Evolutionary conservation across 305 asterid genomes (phyloP), one percentile per base, ranked within the genome.

Genomic region (Caryopteris hybrid): DNA sequence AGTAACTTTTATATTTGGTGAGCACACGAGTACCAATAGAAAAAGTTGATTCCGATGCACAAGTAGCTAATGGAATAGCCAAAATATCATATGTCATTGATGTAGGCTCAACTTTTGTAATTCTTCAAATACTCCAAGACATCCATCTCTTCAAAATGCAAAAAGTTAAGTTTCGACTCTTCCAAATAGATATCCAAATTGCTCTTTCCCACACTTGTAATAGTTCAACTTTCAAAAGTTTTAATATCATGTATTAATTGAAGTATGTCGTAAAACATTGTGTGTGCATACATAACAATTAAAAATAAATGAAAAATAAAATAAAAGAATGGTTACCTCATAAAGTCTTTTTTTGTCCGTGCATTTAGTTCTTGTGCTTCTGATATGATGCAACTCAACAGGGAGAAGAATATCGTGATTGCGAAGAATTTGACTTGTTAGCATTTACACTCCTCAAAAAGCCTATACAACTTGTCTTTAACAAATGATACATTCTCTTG

Each of bases 21-120:
- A 59, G 65, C 48, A 59, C 45, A 38, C 23, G 47, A 57, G 47
- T 46, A 16, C 63, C 63, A 1, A 57, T 57, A 10, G 63, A 57
- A 34, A 57, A 57, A 41, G 17, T 16, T n/a, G 63, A 57, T 20
- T 31, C 45, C 7, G 27, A 33, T 14, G 46, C 46, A 57, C 3
- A 13, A n/a, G 45, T 57, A 57, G 63, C 33, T 29, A 57, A 14
- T 7, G 46, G 62, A n/a, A 57, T 29, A 4, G 65, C 65, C 51
- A 59, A 21, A 11, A 59, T n/a, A 16, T 59, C 47, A 7, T 34
- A 18, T 16, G 47, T 50, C 47, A 59, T 38, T 8, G 33, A 33
- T 57, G 23, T 46, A 57, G n/a, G 64, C 9, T 21, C 6, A 6
- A 8, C 33, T 1, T 12, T 33, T 33, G 14, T 34, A 25, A 9